These are phyloP conservation scores for Nidularia sp. DNA, from an alignment of 768 basidiomycete species.

Conservation along the genomic window DNA sequence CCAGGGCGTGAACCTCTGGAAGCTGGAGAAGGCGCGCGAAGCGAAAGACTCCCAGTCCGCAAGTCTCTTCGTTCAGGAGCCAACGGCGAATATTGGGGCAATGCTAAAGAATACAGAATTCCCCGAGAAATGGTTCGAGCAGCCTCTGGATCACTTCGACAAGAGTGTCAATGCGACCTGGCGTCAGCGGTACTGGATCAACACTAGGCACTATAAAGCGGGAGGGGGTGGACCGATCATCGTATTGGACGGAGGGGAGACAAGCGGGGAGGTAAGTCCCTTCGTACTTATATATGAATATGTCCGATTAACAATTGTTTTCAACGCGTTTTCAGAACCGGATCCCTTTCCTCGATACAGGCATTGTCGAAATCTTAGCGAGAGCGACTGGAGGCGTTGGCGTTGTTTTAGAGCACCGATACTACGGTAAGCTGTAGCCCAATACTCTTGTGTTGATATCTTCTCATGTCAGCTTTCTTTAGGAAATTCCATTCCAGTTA, in stretches of 20 bases:
- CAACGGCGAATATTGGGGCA: background rate
- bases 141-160: slow-evolving; percentile 83
- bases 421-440: slow-evolving; percentile 57
- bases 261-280: slow-evolving; percentile 67
- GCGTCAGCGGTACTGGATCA: slow-evolving; percentile 91
- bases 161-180: slow-evolving; percentile 57
- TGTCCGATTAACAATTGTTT: no score
- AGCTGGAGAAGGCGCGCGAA: slow-evolving; percentile 28
- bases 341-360: slow-evolving; percentile 63
- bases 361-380: slow-evolving; percentile 83
- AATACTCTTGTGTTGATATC: slow-evolving; percentile 4
- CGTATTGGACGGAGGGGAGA: slow-evolving; percentile 92
- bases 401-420: slow-evolving; percentile 90
- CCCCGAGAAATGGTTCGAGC: slow-evolving; percentile 66
- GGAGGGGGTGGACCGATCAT: slow-evolving; percentile 78
- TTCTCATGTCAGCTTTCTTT: slow-evolving; percentile 3
- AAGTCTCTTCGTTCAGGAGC: slow-evolving; percentile 11
- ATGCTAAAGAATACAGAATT: slow-evolving; percentile 24
- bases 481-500: slow-evolving; percentile 75
- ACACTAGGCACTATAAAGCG: slow-evolving; percentile 71
- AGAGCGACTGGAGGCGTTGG: slow-evolving; percentile 85
- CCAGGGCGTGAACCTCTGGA: slow-evolving; percentile 67
- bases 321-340: slow-evolving; percentile 30
- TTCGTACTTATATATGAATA: background rate
- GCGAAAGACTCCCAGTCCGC: slow-evolving; percentile 1